Evolutionary conservation across 2,329 filamentous ascomycete genomes (phyloP).

Genomic region (Ceratocystis papillata): DNA sequence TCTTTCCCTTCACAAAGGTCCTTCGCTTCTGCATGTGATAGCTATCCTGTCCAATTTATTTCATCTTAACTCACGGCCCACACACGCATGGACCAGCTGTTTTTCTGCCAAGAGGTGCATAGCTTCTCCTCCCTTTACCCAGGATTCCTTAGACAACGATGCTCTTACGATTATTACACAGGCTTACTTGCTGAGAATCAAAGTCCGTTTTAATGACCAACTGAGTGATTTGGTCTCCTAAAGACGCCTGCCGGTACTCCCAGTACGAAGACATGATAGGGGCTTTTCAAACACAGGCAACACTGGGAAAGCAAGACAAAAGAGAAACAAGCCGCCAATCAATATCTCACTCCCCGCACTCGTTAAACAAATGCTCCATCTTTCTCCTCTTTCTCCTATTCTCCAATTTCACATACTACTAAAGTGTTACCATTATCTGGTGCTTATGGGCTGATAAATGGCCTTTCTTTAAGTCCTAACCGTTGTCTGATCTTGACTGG

Average conservation of each 20-base stretch:
- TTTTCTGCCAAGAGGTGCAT: neutral
- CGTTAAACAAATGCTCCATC: neutral
- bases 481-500: neutral
- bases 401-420: neutral
- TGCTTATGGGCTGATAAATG: neutral
- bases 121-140: neutral
- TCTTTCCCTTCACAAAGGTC: neutral
- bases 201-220: too few relatives aligned
- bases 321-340: too few relatives aligned
- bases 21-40: neutral
- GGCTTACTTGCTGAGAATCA: too few relatives aligned
- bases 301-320: too few relatives aligned
- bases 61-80: neutral
- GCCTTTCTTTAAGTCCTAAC: neutral
- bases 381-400: neutral
- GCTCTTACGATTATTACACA: too few relatives aligned
- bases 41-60: too few relatives aligned
- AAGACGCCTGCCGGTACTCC: too few relatives aligned
- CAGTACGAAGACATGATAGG: too few relatives aligned
- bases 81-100: neutral
- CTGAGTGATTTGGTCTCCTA: too few relatives aligned
- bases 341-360: too few relatives aligned
- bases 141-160: too few relatives aligned
- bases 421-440: slow-evolving; percentile 7
- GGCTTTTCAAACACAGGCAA: too few relatives aligned